Evolutionary conservation across 2,329 filamentous ascomycete genomes (phyloP).

Genomic region (Ascochyta koolunga): DNA sequence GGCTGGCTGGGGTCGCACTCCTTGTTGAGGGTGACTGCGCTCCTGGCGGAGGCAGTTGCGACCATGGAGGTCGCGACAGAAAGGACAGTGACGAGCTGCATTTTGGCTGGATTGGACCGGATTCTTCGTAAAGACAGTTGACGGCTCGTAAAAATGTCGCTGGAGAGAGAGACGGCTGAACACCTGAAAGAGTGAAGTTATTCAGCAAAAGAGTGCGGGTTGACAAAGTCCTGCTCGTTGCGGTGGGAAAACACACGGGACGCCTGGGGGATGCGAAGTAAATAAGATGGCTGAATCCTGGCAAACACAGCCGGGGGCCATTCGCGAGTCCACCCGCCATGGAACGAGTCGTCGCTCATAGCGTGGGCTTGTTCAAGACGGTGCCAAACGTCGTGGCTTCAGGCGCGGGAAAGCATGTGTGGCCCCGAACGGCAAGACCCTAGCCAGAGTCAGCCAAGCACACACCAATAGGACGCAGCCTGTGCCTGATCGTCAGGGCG

Average conservation of each 20-base stretch:
- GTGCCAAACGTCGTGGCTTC: constrained; percentile 44
- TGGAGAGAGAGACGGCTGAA: constrained; percentile 46
- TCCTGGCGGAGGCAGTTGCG: constrained; percentile 35
- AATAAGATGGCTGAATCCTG: constrained; percentile 43
- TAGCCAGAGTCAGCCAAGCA: constrained; percentile 27
- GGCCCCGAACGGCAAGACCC: constrained; percentile 27
- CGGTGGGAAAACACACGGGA: constrained; percentile 33
- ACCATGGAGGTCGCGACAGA: constrained; percentile 40
- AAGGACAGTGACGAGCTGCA: constrained; percentile 43
- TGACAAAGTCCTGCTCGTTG: constrained; percentile 48
- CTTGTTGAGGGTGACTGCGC: constrained; percentile 24
- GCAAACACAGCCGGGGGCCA: constrained; percentile 36
- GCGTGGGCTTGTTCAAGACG: constrained; percentile 39
- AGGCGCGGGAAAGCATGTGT: constrained; percentile 32
- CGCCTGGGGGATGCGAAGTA: constrained; percentile 44
- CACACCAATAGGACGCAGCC: constrained; percentile 36
- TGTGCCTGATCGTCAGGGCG: constrained; percentile 43
- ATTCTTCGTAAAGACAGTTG: constrained; percentile 21
- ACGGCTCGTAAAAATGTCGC: constrained; percentile 28
- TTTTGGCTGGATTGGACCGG: constrained; percentile 29
- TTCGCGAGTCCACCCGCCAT: constrained; percentile 35
- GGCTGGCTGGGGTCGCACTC: constrained; percentile 22
- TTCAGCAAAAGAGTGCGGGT: constrained; percentile 47
- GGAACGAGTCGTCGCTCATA: constrained; percentile 44
- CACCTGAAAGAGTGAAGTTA: constrained; percentile 51